Evolutionary conservation across 345 rosid species (phyloP).

Genomic region (Stellera chamaejasme): DNA sequence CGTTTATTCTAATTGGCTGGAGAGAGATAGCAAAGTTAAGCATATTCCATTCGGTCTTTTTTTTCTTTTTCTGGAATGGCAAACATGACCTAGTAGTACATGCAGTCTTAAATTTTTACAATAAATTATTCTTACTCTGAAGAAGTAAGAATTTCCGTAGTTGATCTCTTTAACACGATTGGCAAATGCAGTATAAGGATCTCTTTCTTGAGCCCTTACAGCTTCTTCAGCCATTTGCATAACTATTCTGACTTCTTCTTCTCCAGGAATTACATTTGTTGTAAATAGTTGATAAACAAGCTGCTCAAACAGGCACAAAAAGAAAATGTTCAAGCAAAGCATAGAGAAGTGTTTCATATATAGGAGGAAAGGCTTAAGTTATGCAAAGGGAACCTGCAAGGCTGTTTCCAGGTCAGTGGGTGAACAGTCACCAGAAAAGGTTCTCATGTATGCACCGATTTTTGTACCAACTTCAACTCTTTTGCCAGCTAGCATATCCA

Average conservation of each 20-base stretch:
- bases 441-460: conserved; percentile 76
- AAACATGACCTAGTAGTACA: no score
- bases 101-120: conserved; percentile 6
- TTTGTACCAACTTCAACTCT: conserved; percentile 86
- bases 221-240: conserved; percentile 95
- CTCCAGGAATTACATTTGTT: conserved; percentile 61
- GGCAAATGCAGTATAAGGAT: conserved; percentile 75
- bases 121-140: conserved; percentile 38
- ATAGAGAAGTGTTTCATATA: no score
- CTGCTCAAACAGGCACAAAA: conserved; percentile 24
- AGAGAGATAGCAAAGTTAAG: conserved; percentile 16
- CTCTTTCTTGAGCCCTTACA: conserved; percentile 80
- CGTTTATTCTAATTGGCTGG: conserved; percentile 73
- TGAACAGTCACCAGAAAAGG: conserved; percentile 83
- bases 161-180: conserved; percentile 82
- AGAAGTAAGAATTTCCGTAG: conserved; percentile 78
- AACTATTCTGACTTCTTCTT: conserved; percentile 78
- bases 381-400: conserved; percentile 52
- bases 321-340: neutral
- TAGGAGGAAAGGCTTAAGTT: neutral
- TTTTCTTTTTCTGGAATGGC: no score
- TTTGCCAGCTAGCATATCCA: conserved; percentile 91
- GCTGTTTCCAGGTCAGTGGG: conserved; percentile 84
- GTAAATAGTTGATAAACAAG: conserved; percentile 71
- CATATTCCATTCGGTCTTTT: neutral